These are phyloP conservation scores for Pythium coloratum DNA, from an alignment of 352 stramenopile species.

Conservation along the genomic window DNA sequence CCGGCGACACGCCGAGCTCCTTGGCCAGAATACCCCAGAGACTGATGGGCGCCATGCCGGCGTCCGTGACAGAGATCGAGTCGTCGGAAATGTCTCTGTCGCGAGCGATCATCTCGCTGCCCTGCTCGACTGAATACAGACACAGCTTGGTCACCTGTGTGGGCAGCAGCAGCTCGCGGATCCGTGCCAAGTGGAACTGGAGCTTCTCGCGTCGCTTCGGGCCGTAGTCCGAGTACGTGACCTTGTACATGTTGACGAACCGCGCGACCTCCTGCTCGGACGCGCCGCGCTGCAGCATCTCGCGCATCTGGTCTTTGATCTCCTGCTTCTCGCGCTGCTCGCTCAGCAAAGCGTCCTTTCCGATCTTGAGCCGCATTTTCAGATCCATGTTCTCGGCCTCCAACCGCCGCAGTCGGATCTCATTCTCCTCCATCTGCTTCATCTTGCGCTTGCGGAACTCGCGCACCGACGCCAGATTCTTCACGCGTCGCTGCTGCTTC, in stretches of 20 bases:
- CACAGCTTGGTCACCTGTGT: constrained; percentile 81
- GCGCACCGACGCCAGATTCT: constrained; percentile 72
- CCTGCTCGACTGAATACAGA: constrained; percentile 76
- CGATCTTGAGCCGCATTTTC: constrained; percentile 81
- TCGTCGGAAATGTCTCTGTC: constrained; percentile 65
- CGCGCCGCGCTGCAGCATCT: constrained; percentile 69
- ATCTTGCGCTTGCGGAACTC: constrained; percentile 80
- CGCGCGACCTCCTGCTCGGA: constrained; percentile 71
- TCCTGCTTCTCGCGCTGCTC: constrained; percentile 76
- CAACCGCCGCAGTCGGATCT: constrained; percentile 53
- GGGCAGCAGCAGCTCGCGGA: constrained; percentile 69
- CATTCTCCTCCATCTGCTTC: constrained; percentile 74
- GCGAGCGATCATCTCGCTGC: constrained; percentile 54
- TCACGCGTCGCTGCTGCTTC: constrained; percentile 65
- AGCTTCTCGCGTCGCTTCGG: constrained; percentile 72
- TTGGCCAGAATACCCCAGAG: constrained; percentile 75
- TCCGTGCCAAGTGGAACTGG: constrained; percentile 68
- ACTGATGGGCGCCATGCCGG: constrained; percentile 54
- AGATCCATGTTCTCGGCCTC: constrained; percentile 79
- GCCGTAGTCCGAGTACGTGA: constrained; percentile 81
- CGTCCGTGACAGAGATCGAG: constrained; percentile 47
- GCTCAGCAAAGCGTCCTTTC: constrained; percentile 70
- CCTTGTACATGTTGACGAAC: constrained; percentile 84
- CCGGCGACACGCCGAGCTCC: constrained; percentile 64
- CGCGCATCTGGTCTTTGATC: constrained; percentile 81